Conservation (phyloP, 495 filamentous ascomycete species). For the Hypoxylon lienhwacheense region DNA sequence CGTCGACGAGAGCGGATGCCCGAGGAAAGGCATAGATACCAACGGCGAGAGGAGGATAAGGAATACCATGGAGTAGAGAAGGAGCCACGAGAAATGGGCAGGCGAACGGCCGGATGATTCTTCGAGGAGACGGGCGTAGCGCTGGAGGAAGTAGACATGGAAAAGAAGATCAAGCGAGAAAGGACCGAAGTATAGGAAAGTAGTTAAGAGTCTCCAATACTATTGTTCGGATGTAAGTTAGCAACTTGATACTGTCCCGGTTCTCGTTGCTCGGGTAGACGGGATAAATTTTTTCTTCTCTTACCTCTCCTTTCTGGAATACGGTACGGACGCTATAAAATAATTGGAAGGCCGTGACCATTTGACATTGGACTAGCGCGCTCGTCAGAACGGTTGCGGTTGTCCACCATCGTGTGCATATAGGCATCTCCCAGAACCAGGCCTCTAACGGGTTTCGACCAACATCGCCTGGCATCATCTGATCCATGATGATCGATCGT, state of each 20-base stretch:
- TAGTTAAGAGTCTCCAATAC: slow-evolving; percentile 95
- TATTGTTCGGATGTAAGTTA: slow-evolving; percentile 40
- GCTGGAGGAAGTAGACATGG: slow-evolving; percentile 98
- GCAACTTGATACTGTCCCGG: slow-evolving; percentile 2
- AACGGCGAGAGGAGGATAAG: slow-evolving; percentile 82
- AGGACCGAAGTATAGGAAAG: slow-evolving; percentile 96
- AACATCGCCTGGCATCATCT: slow-evolving; percentile 62
- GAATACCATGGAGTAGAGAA: slow-evolving; percentile 77
- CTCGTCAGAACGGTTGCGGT: slow-evolving; percentile 87
- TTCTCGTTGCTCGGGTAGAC: background rate
- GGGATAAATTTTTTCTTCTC: background rate
- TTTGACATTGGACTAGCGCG: slow-evolving; percentile 87
- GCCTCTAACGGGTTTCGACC: slow-evolving; percentile 85
- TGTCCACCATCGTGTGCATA: slow-evolving; percentile 95
- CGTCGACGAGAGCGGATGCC: slow-evolving; percentile 82
- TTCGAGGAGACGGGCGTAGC: slow-evolving; percentile 93
- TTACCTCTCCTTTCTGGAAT: slow-evolving; percentile 84
- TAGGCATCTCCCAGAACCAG: slow-evolving; percentile 98
- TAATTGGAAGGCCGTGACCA: slow-evolving; percentile 87
- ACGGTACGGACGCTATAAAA: slow-evolving; percentile 96
- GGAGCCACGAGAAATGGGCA: slow-evolving; percentile 91
- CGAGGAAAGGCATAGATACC: slow-evolving; percentile 85
- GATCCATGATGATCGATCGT: slow-evolving; percentile 58
- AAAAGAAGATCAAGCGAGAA: slow-evolving; percentile 93
- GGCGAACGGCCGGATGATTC: slow-evolving; percentile 87